Evolutionary conservation across 2,329 filamentous ascomycete genomes (phyloP).

Genomic region (Trichophyton verrucosum): DNA sequence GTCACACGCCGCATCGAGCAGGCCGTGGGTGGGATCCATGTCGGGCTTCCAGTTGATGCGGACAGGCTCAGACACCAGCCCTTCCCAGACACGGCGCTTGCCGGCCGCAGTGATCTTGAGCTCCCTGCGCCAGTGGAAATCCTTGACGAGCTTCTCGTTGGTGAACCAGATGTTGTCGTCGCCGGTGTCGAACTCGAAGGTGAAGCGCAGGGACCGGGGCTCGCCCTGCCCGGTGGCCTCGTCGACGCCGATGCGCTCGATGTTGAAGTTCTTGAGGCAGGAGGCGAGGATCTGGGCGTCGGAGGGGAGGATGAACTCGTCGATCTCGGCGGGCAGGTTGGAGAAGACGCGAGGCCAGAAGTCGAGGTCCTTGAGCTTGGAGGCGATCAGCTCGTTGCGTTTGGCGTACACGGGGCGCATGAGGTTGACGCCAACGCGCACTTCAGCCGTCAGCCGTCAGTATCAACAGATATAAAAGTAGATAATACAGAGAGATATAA

Average conservation of each 20-base stretch:
- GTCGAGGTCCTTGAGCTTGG: conserved; percentile 51
- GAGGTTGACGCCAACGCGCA: not conserved
- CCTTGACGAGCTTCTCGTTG: conserved; percentile 70
- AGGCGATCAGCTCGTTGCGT: conserved; percentile 55
- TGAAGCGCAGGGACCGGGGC: conserved; percentile 66
- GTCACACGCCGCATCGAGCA: conserved; percentile 60
- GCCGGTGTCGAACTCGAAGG: conserved; percentile 54
- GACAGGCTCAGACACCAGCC: conserved; percentile 79
- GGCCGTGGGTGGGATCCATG: conserved; percentile 70
- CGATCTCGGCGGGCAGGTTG: conserved; percentile 71
- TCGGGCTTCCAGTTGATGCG: conserved; percentile 76
- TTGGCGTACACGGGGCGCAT: conserved; percentile 61
- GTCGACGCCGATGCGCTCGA: conserved; percentile 66
- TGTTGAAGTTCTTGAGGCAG: conserved; percentile 54
- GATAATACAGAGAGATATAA: conserved; percentile 13
- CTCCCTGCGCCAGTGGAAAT: conserved; percentile 68
- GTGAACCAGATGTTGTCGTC: conserved; percentile 68
- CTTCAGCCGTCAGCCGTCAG: not conserved
- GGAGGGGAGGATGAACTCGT: conserved; percentile 72
- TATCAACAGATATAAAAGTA: conserved; percentile 3
- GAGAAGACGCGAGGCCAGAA: conserved; percentile 96
- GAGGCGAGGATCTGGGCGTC: conserved; percentile 59
- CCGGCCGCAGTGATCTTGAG: conserved; percentile 32
- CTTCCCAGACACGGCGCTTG: conserved; percentile 50
- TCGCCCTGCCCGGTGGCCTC: conserved; percentile 50